Base-by-base conservation (phyloP, 305 asterid species). In the Andrographis paniculata region DNA sequence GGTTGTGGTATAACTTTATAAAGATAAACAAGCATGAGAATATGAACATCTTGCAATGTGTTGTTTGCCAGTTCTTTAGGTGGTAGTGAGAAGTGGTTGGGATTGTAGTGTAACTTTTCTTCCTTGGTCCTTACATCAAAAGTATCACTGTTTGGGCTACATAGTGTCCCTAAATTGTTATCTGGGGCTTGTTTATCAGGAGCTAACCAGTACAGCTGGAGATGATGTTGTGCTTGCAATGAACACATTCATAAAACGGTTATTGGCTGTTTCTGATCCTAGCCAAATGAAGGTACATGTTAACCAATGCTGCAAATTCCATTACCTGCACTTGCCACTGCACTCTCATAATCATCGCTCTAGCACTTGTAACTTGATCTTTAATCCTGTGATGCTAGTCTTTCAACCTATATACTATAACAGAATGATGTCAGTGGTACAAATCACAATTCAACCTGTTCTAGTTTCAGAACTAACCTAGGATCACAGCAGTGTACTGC, bases 191-290 rank as follows among this genome's bases (percentile, higher is more conserved):
- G 14, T 40, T 55, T 24, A 52, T 53, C 77, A 83, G 96, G 96
- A 87, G 70, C 75, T 87, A 60, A 80, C 94, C 33, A 83, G 84
- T 70, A 83, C 61, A 20, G 94, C 93, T 35, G 96, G 94, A 28
- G 96, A 83, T 64, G 94, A 87, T 67, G 96, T 75, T 45, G 80
- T 78, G 42, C 60, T 80, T 59, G 91, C 96, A 15, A 87, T 87
- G 96, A 83, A 87, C 67, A 66, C 95, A 49, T 86, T 86, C 76
- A 82, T 86, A 62, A 82, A 86, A 64, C 95, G 95, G 50, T 81
- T 86, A 17, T 52, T 86, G 74, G 86, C 85, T 21, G 84, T 77
- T 56, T 71, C 94, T 13, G 95, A 85, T 69, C 94, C 94, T 45
- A 73, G 59, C 72, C 92, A 74, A 68, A 89, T 89, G 94, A 89